Conservation (phyloP, 1,139 yeast genomes). For the Zygosaccharomyces sapae region DNA sequence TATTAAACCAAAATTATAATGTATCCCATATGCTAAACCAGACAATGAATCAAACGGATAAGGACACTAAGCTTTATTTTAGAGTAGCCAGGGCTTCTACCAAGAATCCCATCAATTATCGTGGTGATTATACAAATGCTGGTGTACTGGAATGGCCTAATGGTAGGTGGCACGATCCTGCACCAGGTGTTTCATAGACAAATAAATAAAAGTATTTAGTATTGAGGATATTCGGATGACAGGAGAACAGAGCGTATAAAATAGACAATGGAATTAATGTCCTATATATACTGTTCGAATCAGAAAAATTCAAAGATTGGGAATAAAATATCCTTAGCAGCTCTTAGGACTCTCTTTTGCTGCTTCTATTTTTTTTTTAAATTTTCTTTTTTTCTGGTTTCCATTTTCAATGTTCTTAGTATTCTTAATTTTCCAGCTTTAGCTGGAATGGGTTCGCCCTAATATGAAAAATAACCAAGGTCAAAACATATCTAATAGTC, state of each 20-base stretch:
- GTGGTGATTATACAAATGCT: slow-evolving; percentile 57
- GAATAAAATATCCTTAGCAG: too few relatives aligned
- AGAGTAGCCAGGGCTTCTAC: slow-evolving; percentile 53
- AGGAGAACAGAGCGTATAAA: background rate
- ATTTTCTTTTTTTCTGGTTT: background rate
- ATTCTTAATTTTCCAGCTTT: background rate
- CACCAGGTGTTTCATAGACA: slow-evolving; percentile 40
- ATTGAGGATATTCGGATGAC: background rate
- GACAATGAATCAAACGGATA: slow-evolving; percentile 27
- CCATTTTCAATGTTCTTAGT: background rate
- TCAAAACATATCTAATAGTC: background rate
- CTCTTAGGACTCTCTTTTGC: too few relatives aligned
- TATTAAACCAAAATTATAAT: slow-evolving; percentile 39
- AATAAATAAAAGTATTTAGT: background rate
- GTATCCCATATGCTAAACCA: slow-evolving; percentile 33
- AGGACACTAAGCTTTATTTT: slow-evolving; percentile 45
- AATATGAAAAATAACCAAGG: background rate
- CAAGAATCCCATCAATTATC: slow-evolving; percentile 39
- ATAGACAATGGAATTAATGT: too few relatives aligned
- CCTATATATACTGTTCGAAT: too few relatives aligned
- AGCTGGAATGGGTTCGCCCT: background rate
- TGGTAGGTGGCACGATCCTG: slow-evolving; percentile 47
- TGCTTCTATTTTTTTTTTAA: too few relatives aligned
- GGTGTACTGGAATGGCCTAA: slow-evolving; percentile 55
- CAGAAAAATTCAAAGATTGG: too few relatives aligned